These are phyloP conservation scores for Talaromyces sp. DNA, from an alignment of 2,329 filamentous ascomycete species.

Conservation along the genomic window DNA sequence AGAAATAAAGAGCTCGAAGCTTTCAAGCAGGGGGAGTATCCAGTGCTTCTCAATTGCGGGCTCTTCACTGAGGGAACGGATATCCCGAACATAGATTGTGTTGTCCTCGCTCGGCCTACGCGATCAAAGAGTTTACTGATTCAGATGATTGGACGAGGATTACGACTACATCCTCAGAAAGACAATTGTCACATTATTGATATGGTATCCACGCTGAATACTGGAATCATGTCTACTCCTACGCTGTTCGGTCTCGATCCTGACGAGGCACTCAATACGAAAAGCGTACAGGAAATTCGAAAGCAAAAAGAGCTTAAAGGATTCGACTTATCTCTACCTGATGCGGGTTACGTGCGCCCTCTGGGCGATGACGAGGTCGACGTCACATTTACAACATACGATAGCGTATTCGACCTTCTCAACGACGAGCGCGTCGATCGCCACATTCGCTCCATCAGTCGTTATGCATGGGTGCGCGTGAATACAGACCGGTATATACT, in stretches of 20 bases:
- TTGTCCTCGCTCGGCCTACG: constrained; percentile 82
- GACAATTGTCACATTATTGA: constrained; percentile 91
- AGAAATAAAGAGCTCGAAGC: constrained; percentile 68
- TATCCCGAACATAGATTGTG: constrained; percentile 94
- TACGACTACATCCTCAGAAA: constrained; percentile 78
- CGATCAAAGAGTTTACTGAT: constrained; percentile 88
- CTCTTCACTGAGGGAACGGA: constrained; percentile 98
- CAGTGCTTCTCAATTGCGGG: constrained; percentile 88
- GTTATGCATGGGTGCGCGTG: constrained; percentile 77
- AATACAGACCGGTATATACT: constrained; percentile 69
- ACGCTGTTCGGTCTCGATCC: constrained; percentile 93
- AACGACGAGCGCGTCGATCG: constrained; percentile 73
- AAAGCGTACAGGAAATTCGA: constrained; percentile 60
- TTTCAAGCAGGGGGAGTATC: constrained; percentile 74
- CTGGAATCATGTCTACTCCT: constrained; percentile 83
- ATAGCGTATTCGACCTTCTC: constrained; percentile 85
- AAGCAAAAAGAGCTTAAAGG: constrained; percentile 46
- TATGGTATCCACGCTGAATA: constrained; percentile 81
- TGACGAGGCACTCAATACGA: constrained; percentile 67
- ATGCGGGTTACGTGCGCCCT: constrained; percentile 8
- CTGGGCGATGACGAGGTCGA: constrained; percentile 37
- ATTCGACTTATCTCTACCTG: constrained; percentile 1
- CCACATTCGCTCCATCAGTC: constrained; percentile 73
- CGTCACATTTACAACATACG: constrained; percentile 84
- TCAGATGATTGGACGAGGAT: constrained; percentile 95